Base-by-base conservation (phyloP, 108 stramenopile species). In the Pseudonitzschia delicatissima region DNA sequence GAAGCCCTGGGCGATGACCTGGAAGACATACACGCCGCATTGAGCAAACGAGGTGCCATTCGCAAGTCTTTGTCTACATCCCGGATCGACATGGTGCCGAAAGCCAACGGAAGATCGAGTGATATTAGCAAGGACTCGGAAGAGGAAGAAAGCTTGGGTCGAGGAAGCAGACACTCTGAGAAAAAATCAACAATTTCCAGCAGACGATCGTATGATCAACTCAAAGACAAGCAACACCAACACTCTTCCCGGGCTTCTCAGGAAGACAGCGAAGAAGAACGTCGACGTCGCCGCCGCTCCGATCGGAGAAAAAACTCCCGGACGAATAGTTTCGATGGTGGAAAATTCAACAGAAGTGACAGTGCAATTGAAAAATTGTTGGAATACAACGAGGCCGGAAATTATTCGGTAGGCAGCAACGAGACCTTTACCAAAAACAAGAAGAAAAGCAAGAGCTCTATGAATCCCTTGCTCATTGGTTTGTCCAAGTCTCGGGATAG, bases 41-140 rank as follows among this genome's bases (percentile, higher is more conserved):
- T 55, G 32, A 55, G 53, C 53, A 55, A 55, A 33, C 53, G 53
- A 13, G 53, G n/a, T 23, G 15, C 53, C 11, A 32, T 55, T 32
- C 53, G 53, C 18, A 15, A 23, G 4, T 11, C 53, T 12, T 15
- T 33, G n/a, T 18, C 3, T 55, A 8, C 31, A 17, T 23, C 20
- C 1, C 20, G 2, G 20, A 2, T 1, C 47, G 7, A 17, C 21
- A 48, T 8, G 23, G 20, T 2, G 2, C 31, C 53, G 40, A 42
- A 42, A 11, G 40, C 15, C 21, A 33, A 33, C 20, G 47, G 20
- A 17, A 48, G n/a, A n/a, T n/a, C n/a, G n/a, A 33, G 53, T 31
- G 31, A 33, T 9, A 55, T 11, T 29, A 55, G 2, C 47, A 23
- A 21, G 7, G 7, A 33, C 31, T 55, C 53, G 3, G 31, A 27